Evolutionary conservation across 75 land plant species (phyloP).

Genomic region (Pinus taeda): DNA sequence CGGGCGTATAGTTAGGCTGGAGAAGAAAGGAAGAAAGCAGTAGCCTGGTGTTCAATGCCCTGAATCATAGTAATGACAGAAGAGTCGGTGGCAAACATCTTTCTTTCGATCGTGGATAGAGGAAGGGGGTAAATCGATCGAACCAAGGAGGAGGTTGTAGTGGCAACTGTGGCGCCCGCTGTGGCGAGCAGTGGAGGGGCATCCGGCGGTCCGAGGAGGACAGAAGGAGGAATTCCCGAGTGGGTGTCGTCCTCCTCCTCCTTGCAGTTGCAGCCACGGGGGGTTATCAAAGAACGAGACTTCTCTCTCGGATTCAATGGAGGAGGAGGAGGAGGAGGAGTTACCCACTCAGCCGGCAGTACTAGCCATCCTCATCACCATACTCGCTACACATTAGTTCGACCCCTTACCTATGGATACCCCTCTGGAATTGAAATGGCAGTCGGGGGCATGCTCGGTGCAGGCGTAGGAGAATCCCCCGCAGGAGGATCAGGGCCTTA

Average conservation of each 20-base stretch:
- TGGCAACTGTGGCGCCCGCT: constrained; percentile 15
- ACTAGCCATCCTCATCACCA: neutral
- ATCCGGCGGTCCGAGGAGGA: constrained; percentile 7
- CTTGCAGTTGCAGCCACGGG: constrained; percentile 8
- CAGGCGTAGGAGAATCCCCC: constrained; percentile 13
- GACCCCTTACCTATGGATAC: constrained; percentile 15
- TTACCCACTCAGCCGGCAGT: constrained; percentile 11
- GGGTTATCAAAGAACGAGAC: constrained; percentile 24
- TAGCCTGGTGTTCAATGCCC: too few species aligned
- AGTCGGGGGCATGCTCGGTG: constrained; percentile 32
- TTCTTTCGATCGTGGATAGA: constrained; percentile 5
- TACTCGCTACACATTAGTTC: neutral
- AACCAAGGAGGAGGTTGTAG: neutral
- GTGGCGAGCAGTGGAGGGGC: constrained; percentile 8
- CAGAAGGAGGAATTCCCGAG: constrained; percentile 29
- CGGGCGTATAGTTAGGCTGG: neutral
- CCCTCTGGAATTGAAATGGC: constrained; percentile 33
- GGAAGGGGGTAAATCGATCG: neutral
- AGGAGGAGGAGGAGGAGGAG: neutral
- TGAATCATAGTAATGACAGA: neutral
- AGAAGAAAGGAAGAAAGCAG: neutral
- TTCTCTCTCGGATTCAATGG: constrained; percentile 71
- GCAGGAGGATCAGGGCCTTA: neutral
- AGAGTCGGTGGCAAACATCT: neutral
- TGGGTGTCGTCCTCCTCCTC: constrained; percentile 43